Conservation (phyloP, 2,329 filamentous ascomycete species). For the Aspergillus aculeatus region DNA sequence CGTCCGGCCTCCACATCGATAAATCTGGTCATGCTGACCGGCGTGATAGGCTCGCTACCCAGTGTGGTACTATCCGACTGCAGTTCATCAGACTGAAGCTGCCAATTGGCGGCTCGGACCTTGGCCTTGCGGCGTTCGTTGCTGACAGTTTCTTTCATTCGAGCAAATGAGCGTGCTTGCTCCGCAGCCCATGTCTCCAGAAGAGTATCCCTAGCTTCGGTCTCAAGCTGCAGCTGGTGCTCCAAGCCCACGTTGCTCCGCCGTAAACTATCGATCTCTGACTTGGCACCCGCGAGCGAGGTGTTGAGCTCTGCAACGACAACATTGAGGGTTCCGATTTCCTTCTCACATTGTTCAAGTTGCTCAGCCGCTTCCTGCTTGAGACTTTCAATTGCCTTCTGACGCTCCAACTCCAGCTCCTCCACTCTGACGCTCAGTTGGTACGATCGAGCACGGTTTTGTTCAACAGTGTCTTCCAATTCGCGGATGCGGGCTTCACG, state of each 20-base stretch:
- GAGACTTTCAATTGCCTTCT: slow-evolving; percentile 21
- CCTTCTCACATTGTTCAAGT: slow-evolving; percentile 31
- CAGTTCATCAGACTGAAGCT: slow-evolving; percentile 38
- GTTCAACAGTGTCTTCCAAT: slow-evolving; percentile 34
- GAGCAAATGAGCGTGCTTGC: slow-evolving; percentile 33
- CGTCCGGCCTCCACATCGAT: slow-evolving; percentile 43
- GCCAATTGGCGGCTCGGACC: slow-evolving; percentile 42
- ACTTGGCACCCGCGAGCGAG: slow-evolving; percentile 36
- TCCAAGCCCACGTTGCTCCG: slow-evolving; percentile 38
- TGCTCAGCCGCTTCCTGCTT: slow-evolving; percentile 26
- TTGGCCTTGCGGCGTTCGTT: slow-evolving; percentile 41
- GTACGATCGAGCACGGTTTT: slow-evolving; percentile 35
- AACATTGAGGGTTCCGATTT: slow-evolving; percentile 42
- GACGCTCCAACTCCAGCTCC: slow-evolving; percentile 33
- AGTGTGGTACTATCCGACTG: slow-evolving; percentile 29
- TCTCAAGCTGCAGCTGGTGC: slow-evolving; percentile 37
- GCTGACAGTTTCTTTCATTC: slow-evolving; percentile 39
- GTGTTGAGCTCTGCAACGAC: slow-evolving; percentile 43
- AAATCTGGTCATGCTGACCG: slow-evolving; percentile 42
- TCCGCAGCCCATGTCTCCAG: slow-evolving; percentile 36
- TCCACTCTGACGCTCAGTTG: slow-evolving; percentile 37
- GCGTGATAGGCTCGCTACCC: slow-evolving; percentile 45
- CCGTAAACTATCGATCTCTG: slow-evolving; percentile 38
- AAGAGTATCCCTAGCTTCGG: slow-evolving; percentile 35
- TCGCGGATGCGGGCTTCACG: slow-evolving; percentile 38